Conservation (phyloP, 2,329 filamentous ascomycete genomes). For the Pseudogymnoascus sp. region DNA sequence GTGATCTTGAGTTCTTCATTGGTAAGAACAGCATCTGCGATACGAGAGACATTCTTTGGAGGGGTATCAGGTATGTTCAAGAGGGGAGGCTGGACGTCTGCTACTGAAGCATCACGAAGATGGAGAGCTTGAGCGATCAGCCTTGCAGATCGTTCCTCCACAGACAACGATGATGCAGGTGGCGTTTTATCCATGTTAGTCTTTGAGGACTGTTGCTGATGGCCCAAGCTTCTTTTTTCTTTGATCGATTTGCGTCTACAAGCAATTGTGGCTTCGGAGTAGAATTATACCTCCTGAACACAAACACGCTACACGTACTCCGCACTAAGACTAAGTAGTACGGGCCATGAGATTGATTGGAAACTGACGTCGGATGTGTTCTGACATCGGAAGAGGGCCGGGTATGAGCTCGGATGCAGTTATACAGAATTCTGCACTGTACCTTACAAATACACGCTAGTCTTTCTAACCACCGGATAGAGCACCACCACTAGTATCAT, state of each 20-base stretch:
- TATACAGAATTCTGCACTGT: background rate
- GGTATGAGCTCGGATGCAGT: background rate
- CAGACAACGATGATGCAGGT: background rate
- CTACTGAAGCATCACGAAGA: conserved; percentile 13
- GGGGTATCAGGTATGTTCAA: conserved; percentile 10
- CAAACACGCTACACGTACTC: background rate
- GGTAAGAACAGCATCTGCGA: conserved; percentile 12
- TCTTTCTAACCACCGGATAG: background rate
- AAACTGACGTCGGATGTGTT: background rate
- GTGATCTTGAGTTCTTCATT: conserved; percentile 15
- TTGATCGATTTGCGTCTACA: background rate
- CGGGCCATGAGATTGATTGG: background rate
- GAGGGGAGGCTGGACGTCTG: conserved; percentile 13
- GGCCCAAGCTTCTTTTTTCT: background rate
- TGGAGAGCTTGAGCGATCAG: conserved; percentile 2
- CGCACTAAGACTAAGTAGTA: background rate
- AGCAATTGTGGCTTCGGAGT: background rate
- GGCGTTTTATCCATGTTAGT: background rate
- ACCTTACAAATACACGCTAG: background rate
- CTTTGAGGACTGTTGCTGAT: background rate
- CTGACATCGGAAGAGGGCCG: background rate
- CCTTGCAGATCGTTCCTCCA: background rate
- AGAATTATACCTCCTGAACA: background rate
- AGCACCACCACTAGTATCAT: background rate
- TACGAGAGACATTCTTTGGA: conserved; percentile 14